These are phyloP conservation scores for Ganoderma sinense DNA, from an alignment of 1,284 basidiomycete genomes.

Conservation along the genomic window DNA sequence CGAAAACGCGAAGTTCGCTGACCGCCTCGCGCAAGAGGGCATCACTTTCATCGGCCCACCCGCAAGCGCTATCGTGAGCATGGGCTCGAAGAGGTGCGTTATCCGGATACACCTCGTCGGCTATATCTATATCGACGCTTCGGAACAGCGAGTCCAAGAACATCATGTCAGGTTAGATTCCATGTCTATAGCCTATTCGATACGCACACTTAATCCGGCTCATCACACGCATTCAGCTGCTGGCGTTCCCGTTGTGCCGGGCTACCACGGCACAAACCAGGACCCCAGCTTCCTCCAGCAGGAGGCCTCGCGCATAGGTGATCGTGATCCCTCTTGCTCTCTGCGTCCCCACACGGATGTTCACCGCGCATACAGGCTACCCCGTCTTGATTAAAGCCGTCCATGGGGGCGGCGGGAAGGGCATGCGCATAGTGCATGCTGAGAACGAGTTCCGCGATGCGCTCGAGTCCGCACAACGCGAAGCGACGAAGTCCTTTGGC, in stretches of 20 bases:
- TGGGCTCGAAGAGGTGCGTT: slow-evolving; percentile 87
- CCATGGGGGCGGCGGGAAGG: slow-evolving; percentile 96
- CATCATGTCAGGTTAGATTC: slow-evolving; percentile 81
- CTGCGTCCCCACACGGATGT: not conserved
- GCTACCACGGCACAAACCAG: slow-evolving; percentile 85
- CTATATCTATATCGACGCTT: not conserved
- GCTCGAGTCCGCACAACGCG: slow-evolving; percentile 85
- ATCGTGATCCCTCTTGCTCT: not conserved
- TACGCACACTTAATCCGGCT: not conserved
- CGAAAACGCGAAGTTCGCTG: slow-evolving; percentile 92
- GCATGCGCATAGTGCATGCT: slow-evolving; percentile 89
- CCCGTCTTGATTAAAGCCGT: slow-evolving; percentile 96
- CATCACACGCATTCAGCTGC: slow-evolving; percentile 57
- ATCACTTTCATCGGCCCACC: slow-evolving; percentile 97
- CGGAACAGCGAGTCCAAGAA: slow-evolving; percentile 78
- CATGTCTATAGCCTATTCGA: not conserved
- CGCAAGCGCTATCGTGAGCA: slow-evolving; percentile 90
- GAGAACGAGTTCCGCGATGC: slow-evolving; percentile 78
- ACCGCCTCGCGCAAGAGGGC: slow-evolving; percentile 85
- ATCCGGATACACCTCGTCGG: no score
- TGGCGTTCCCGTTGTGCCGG: slow-evolving; percentile 93
- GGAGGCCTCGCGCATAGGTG: slow-evolving; percentile 80
- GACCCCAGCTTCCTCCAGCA: slow-evolving; percentile 66
- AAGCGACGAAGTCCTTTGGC: slow-evolving; percentile 87
- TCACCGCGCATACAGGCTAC: slow-evolving; percentile 60